phyloP scores from a whole-genome alignment of 495 filamentous ascomycete species.

The Xanthoparmelia taractica region DNA sequence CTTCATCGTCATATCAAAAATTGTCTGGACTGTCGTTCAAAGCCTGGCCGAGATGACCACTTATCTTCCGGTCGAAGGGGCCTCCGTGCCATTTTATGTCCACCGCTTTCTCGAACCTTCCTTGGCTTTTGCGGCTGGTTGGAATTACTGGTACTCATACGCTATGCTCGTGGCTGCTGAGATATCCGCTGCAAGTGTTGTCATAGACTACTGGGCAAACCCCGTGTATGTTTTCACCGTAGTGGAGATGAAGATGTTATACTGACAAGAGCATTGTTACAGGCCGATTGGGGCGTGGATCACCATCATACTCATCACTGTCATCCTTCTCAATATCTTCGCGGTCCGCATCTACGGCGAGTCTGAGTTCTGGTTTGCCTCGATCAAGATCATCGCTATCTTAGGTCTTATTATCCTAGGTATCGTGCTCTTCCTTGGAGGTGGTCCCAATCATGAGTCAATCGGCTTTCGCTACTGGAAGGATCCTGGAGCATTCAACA shows the following conservation, averaged over 20 bases:
- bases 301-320: conserved; percentile 45
- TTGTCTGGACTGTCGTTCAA: conserved; percentile 60
- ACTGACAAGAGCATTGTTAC: conserved; percentile 15
- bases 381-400: conserved; percentile 67
- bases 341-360: conserved; percentile 68
- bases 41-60: conserved; percentile 63
- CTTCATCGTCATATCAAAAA: conserved; percentile 51
- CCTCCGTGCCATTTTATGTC: conserved; percentile 52
- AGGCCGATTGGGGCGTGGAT: conserved; percentile 43
- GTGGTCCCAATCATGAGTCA: conserved; percentile 60
- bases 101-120: conserved; percentile 56
- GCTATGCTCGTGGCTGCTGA: conserved; percentile 79
- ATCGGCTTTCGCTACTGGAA: conserved; percentile 76
- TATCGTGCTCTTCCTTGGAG: conserved; percentile 65
- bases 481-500: conserved; percentile 54
- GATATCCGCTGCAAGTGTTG: conserved; percentile 67
- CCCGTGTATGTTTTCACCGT: background rate
- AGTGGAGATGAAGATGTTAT: background rate
- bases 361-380: conserved; percentile 74
- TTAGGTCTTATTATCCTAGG: conserved; percentile 57
- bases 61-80: conserved; percentile 54
- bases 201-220: conserved; percentile 63
- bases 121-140: conserved; percentile 61
- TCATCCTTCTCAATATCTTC: conserved; percentile 49
- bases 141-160: conserved; percentile 56